These are phyloP conservation scores for Metschnikowia picachoensis DNA, from an alignment of 805 yeast genomes.

Conservation along the genomic window DNA sequence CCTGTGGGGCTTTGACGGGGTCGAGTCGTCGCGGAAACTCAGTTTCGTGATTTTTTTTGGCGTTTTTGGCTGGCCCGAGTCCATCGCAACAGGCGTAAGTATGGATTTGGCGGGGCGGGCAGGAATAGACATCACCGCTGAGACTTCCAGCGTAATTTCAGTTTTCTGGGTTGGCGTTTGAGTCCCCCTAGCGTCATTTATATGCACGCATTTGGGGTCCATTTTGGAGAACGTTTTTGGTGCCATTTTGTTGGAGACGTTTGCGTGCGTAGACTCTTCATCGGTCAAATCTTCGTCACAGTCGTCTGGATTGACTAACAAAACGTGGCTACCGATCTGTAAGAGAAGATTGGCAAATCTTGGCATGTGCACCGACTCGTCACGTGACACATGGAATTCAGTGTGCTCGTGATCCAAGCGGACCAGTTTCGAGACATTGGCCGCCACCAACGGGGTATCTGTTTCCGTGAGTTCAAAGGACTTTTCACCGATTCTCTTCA, in stretches of 20 bases:
- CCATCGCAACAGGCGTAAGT: conserved; percentile 6
- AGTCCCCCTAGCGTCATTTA: no score
- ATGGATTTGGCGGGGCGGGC: background rate
- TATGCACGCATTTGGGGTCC: no score
- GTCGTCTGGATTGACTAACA: conserved; percentile 47
- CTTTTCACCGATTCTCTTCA: conserved; percentile 22
- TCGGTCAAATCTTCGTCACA: conserved; percentile 43
- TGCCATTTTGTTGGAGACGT: no score
- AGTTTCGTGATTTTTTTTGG: conserved; percentile 2
- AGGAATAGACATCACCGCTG: no score
- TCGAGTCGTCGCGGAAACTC: conserved; percentile 2
- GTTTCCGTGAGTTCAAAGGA: conserved; percentile 21
- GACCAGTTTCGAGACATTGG: conserved; percentile 33
- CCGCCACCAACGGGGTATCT: conserved; percentile 19
- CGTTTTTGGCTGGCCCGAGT: conserved; percentile 1
- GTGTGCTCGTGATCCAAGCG: conserved; percentile 41
- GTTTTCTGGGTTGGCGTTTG: no score
- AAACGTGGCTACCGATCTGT: conserved; percentile 68
- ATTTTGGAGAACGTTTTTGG: no score
- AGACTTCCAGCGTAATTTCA: no score
- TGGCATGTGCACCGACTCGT: conserved; percentile 65
- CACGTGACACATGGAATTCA: conserved; percentile 54
- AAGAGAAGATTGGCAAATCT: conserved; percentile 56
- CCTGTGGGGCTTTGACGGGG: conserved; percentile 8
- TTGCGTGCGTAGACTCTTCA: conserved; percentile 30